A percentile compares a stretch with the other conserved stretches of the same genome.
Conservation (phyloP, 257 asterid genomes). For the Cordia subcordata region DNA sequence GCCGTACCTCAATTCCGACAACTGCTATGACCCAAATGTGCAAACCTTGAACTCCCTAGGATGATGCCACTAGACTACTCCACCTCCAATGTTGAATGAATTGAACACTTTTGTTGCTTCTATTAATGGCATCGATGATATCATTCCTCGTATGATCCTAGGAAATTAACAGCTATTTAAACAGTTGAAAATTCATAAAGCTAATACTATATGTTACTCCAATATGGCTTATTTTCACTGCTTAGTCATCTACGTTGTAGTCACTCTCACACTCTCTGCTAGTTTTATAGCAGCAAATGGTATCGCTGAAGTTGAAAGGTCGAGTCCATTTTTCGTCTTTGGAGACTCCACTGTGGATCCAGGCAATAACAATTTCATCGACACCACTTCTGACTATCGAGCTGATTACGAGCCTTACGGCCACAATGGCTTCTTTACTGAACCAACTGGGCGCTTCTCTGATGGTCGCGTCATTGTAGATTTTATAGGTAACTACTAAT, state of each 20-base stretch:
- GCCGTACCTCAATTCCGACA: no score
- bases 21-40: no score
- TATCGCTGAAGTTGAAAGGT: background rate
- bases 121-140: no score
- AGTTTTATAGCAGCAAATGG: background rate
- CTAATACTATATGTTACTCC: no score
- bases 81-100: no score
- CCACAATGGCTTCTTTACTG: constrained; percentile 35
- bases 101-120: no score
- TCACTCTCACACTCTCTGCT: constrained; percentile 1
- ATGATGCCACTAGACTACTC: no score
- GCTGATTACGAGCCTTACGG: constrained; percentile 49
- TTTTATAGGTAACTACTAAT: constrained; percentile 47
- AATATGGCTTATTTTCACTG: background rate
- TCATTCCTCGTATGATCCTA: no score
- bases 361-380: constrained; percentile 46
- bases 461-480: constrained; percentile 53
- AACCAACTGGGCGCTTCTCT: constrained; percentile 53
- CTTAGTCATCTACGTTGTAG: background rate
- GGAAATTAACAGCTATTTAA: no score
- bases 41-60: no score
- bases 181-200: no score
- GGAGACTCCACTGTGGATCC: constrained; percentile 54
- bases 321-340: constrained; percentile 35
- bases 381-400: constrained; percentile 39